phyloP scores from a whole-genome alignment of 2,329 filamentous ascomycete genomes.

The Penicillium fuscoglaucum region DNA sequence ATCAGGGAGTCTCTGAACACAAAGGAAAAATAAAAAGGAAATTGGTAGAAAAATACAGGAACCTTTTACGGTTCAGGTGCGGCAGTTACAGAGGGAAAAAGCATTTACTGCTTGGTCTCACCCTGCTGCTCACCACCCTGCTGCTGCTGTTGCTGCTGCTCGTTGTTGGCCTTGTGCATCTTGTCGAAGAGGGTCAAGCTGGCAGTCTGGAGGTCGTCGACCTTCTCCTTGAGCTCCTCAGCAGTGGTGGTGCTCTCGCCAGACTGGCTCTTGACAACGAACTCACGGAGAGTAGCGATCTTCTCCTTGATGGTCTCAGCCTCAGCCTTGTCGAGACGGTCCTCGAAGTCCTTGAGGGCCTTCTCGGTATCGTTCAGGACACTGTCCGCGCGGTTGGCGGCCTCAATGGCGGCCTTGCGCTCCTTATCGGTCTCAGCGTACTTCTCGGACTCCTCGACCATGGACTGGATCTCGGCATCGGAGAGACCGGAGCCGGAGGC shows the following conservation, averaged over 20 bases:
- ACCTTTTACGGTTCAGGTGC: constrained; percentile 21
- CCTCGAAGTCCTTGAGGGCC: constrained; percentile 93
- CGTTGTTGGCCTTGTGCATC: constrained; percentile 94
- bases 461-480: constrained; percentile 89
- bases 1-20: constrained; percentile 26
- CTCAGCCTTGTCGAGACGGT: constrained; percentile 96
- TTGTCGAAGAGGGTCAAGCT: constrained; percentile 98
- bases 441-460: constrained; percentile 97
- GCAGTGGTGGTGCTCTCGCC: constrained; percentile 84
- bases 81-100: constrained; percentile 38
- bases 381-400: constrained; percentile 95
- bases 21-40: constrained; percentile 28
- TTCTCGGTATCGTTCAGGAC: constrained; percentile 98
- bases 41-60: constrained; percentile 30
- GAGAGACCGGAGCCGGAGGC: constrained; percentile 96
- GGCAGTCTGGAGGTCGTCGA: constrained; percentile 93
- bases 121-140: constrained; percentile 50
- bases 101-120: constrained; percentile 65
- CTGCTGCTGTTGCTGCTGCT: constrained; percentile 58
- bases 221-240: constrained; percentile 97
- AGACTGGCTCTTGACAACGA: constrained; percentile 90
- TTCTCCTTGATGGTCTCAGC: constrained; percentile 91
- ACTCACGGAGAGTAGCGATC: constrained; percentile 80
- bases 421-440: constrained; percentile 94
- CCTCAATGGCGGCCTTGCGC: constrained; percentile 91